phyloP scores from a whole-genome alignment of 2,329 filamentous ascomycete genomes.

The Cylindrodendrum hubeiense region DNA sequence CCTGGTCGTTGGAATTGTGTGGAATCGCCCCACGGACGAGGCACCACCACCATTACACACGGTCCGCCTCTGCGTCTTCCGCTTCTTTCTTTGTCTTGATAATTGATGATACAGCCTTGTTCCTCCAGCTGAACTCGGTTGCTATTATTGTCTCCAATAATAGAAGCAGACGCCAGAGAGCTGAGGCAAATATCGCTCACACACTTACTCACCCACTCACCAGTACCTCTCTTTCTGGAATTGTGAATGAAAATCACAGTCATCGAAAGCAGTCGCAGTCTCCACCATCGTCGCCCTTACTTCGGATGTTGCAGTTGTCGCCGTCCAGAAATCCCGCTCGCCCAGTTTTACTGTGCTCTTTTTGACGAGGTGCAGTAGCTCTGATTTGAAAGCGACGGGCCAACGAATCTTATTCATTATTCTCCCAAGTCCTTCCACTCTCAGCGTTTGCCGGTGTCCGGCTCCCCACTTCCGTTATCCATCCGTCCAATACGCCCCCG shows the following conservation, averaged over 20 bases:
- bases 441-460: not conserved
- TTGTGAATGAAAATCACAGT: not conserved
- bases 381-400: not conserved
- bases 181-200: slow-evolving; percentile 11
- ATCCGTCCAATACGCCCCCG: not conserved
- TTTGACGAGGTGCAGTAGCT: slow-evolving; percentile 16
- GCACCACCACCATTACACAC: slow-evolving; percentile 34
- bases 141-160: slow-evolving; percentile 28
- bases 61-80: not conserved
- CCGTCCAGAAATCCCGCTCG: slow-evolving; percentile 1
- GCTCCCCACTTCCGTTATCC: slow-evolving; percentile 29
- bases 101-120: slow-evolving; percentile 11
- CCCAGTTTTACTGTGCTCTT: not conserved
- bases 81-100: not conserved
- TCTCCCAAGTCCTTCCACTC: not conserved
- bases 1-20: slow-evolving; percentile 1
- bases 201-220: not conserved
- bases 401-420: slow-evolving; percentile 6
- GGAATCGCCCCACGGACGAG: slow-evolving; percentile 32
- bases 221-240: slow-evolving; percentile 6
- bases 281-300: slow-evolving; percentile 14
- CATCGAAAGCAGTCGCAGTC: not conserved
- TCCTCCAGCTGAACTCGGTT: slow-evolving; percentile 9
- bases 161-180: slow-evolving; percentile 10
- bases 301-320: slow-evolving; percentile 19